These are phyloP conservation scores for Starmerella etchellsii DNA, from an alignment of 805 yeast genomes.

Conservation along the genomic window DNA sequence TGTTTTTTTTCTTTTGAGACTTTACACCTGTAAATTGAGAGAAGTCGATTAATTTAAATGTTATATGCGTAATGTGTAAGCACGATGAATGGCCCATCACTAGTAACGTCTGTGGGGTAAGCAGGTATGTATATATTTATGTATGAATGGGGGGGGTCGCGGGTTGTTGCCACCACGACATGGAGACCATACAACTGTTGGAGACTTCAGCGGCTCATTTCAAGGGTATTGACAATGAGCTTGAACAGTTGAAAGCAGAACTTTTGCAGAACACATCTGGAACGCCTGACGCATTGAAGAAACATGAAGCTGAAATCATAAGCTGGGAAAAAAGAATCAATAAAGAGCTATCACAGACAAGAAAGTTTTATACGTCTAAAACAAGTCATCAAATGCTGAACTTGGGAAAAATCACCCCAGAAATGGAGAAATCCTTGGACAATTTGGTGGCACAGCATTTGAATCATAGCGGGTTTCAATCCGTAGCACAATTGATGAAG, in stretches of 20 bases:
- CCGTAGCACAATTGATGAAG: not conserved
- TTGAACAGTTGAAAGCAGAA: not conserved
- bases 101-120: no score
- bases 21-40: no score
- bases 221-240: not conserved
- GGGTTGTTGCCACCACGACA: no score
- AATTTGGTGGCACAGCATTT: not conserved
- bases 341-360: not conserved
- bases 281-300: not conserved
- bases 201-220: not conserved
- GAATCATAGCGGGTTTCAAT: not conserved
- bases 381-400: not conserved
- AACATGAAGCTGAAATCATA: not conserved
- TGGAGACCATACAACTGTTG: not conserved
- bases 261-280: not conserved
- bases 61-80: no score
- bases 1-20: no score
- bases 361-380: not conserved
- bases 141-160: no score
- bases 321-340: not conserved
- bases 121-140: no score
- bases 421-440: not conserved
- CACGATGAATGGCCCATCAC: no score
- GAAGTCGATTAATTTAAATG: no score
- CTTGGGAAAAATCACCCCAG: not conserved